Evolutionary conservation across 2,329 filamentous ascomycete species (phyloP).

Genomic region (Colletotrichum chrysophilum): DNA sequence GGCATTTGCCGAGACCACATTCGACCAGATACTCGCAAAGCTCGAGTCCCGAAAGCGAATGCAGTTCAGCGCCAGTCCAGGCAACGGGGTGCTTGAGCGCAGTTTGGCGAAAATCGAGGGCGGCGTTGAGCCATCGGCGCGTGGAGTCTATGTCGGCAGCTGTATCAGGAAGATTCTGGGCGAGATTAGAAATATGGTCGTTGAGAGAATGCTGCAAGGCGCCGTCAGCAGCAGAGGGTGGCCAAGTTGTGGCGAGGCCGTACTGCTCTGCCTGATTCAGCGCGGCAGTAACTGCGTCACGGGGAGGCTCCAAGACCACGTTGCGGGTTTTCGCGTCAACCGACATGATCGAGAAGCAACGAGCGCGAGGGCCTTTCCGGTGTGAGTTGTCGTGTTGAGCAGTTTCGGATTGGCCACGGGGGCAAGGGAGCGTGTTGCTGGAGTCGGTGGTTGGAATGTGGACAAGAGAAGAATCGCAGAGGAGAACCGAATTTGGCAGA

Average conservation of each 20-base stretch:
- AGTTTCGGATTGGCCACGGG: neutral
- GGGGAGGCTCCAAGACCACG: neutral
- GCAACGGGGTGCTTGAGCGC: neutral
- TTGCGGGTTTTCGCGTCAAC: neutral
- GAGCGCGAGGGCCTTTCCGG: neutral
- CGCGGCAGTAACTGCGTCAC: neutral
- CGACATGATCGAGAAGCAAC: neutral
- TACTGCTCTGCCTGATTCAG: neutral
- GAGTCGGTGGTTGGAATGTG: neutral
- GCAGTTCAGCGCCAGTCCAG: neutral
- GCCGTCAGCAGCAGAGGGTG: neutral
- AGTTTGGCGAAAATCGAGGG: neutral
- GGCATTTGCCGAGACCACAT: neutral
- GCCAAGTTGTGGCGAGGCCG: neutral
- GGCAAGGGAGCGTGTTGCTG: neutral
- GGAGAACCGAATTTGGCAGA: neutral
- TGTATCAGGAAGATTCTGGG: neutral
- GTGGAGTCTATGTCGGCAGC: neutral
- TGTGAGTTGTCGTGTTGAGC: neutral
- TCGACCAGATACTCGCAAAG: neutral
- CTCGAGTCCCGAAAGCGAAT: neutral
- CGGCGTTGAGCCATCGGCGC: neutral
- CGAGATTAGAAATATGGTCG: neutral
- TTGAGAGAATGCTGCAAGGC: neutral
- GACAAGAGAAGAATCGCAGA: neutral